A percentile compares a stretch with the other conserved stretches of the same genome.
Conservation (phyloP, 164 flowering plant genomes). For the Pachysandra terminalis region DNA sequence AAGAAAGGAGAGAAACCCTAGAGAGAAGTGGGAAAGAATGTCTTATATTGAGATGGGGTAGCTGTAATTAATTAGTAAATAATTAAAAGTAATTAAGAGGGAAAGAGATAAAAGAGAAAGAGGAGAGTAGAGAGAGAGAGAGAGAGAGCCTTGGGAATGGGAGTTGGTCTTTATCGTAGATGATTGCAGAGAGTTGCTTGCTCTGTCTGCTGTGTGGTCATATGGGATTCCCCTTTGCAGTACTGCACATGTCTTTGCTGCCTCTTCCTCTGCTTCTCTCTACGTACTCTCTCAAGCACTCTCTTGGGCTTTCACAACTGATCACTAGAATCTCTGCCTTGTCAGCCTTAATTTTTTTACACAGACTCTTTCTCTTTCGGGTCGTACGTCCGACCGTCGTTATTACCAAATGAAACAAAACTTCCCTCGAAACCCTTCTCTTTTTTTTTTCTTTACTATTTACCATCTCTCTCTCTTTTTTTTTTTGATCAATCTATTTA, state of each 20-base stretch:
- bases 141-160: not conserved
- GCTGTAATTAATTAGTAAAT: not conserved
- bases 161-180: conserved; percentile 24
- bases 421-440: not conserved
- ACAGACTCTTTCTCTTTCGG: conserved; percentile 19
- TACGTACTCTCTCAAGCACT: not conserved
- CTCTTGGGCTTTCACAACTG: not conserved
- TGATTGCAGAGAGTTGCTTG: conserved; percentile 27
- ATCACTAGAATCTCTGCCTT: conserved; percentile 30
- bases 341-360: conserved; percentile 30
- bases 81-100: not conserved
- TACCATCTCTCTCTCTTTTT: not conserved
- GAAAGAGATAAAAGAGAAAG: not conserved
- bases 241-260: conserved; percentile 21
- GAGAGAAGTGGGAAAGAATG: conserved; percentile 17
- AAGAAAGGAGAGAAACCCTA: conserved; percentile 6
- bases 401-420: conserved; percentile 35
- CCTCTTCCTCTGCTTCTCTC: conserved; percentile 3
- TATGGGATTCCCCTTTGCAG: conserved; percentile 33
- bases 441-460: not conserved
- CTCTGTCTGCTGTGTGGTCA: conserved; percentile 30
- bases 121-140: not conserved
- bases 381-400: conserved; percentile 24
- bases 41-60: conserved; percentile 11
- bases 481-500: too few relatives aligned